Percentiles rank a stretch among this genome's conserved stretches.
These are phyloP conservation scores for Panicum miliaceum DNA, from an alignment of 176 grass and related monocot species.

Conservation along the genomic window DNA sequence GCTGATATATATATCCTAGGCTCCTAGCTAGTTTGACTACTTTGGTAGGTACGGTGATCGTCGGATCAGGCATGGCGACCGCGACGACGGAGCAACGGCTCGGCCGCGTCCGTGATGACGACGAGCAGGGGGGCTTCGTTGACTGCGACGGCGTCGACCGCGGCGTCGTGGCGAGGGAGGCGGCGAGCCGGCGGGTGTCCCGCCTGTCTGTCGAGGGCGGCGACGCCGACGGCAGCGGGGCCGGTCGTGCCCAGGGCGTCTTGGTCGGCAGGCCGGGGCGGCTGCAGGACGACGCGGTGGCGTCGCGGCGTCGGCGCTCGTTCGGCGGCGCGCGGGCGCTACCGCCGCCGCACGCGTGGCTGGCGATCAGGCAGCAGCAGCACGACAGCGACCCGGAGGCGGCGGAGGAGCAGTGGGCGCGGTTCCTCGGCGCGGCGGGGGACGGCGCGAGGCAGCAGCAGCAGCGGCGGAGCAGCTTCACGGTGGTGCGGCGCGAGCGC, in stretches of 20 bases:
- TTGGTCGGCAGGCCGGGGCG: neutral
- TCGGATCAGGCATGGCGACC: slow-evolving; percentile 27
- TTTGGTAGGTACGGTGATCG: neutral
- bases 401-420: slow-evolving; percentile 46
- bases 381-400: neutral
- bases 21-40: neutral
- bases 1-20: neutral
- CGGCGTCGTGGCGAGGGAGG: neutral
- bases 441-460: neutral
- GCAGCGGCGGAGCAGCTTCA: slow-evolving; percentile 55
- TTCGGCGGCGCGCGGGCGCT: neutral
- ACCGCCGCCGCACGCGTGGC: slow-evolving; percentile 56
- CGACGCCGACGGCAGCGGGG: neutral
- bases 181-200: slow-evolving; percentile 41
- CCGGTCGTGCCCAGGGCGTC: neutral
- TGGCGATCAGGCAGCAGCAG: slow-evolving; percentile 12
- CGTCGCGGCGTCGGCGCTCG: neutral
- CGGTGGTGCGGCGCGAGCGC: slow-evolving; percentile 42
- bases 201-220: slow-evolving; percentile 49
- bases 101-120: slow-evolving; percentile 13
- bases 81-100: neutral
- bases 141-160: neutral
- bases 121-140: neutral
- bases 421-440: slow-evolving; percentile 24
- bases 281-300: neutral